Evolutionary conservation across 257 asterid genomes (phyloP), one percentile per base, ranked within the genome.

Genomic region (Rauvolfia tetraphylla): DNA sequence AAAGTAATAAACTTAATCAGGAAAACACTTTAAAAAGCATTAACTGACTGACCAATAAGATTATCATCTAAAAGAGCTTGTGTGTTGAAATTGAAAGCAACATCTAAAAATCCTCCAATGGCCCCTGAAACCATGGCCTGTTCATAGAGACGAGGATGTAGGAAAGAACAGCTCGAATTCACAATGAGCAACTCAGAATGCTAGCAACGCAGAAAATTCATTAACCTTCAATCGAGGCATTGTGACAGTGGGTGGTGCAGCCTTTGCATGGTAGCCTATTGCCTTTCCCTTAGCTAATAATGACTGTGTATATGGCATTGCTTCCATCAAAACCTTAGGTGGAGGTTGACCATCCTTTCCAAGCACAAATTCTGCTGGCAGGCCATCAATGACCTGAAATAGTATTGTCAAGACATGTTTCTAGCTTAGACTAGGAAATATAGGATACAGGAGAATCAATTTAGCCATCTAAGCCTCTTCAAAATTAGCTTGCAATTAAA

Each of bases 41-140:
- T 42, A 74, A 36, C 79, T 71, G 79, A 79, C 95, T 86, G 74
- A 93, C 98, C 98, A 79, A 93, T 92, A 80, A 93, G 90, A 84
- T 92, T 93, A 81, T 93, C 98, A 49, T 93, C 98, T 87, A 93
- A 38, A 81, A 93, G 78, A 25, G 95, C 96, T 80, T 92, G 97
- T 0, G 98, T 90, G 79, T 93, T 92, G 85, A 93, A 93, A 84
- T 93, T 93, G 75, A 89, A 82, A 65, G 98, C 98, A 81, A 93
- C 93, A 41, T 93, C 98, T 80, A 93, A 76, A 84, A 88, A 93
- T 75, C 97, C 97, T 77, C 98, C 98, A 33, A 93, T 85, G 17
- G 94, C 97, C 66, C 98, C 98, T 73, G 98, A 93, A 83, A 93
- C 91, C 93, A 92, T 89, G 68, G 98, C 97, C 97, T 93, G 87